Evolutionary conservation across 768 basidiomycete species (phyloP).

Genomic region (Pluteus cervinus): DNA sequence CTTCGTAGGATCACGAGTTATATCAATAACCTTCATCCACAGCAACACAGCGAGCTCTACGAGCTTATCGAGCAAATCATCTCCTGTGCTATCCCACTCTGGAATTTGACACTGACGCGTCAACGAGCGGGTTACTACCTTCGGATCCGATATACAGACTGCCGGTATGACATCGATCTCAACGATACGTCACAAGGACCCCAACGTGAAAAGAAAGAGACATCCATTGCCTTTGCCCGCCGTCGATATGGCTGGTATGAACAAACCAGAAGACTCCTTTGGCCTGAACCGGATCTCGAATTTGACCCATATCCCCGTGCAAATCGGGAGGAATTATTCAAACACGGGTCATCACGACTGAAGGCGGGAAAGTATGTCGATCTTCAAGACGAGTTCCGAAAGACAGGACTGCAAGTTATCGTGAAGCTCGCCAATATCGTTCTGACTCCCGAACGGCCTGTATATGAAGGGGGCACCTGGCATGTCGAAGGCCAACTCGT

Average conservation of each 20-base stretch:
- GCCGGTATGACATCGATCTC: not conserved
- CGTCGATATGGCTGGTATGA: conserved; percentile 10
- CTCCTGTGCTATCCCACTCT: conserved; percentile 20
- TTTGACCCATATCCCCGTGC: conserved; percentile 10
- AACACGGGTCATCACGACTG: not conserved
- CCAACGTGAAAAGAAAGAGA: conserved; percentile 8
- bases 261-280: conserved; percentile 4
- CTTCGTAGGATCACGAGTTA: conserved; percentile 22
- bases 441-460: conserved; percentile 22
- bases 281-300: conserved; percentile 11
- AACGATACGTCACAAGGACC: conserved; percentile 2
- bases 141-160: not conserved
- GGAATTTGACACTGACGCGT: conserved; percentile 19
- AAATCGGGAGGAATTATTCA: not conserved
- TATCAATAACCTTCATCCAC: conserved; percentile 34
- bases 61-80: conserved; percentile 20
- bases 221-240: conserved; percentile 5
- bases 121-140: not conserved
- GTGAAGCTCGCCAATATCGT: conserved; percentile 23
- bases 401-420: conserved; percentile 16
- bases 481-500: conserved; percentile 24
- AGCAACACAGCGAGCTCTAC: conserved; percentile 16
- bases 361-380: not conserved
- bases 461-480: conserved; percentile 22
- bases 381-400: conserved; percentile 9